Base-by-base conservation (phyloP, 192 early-diverging fungal species). In the Rhizophagus sp. region DNA sequence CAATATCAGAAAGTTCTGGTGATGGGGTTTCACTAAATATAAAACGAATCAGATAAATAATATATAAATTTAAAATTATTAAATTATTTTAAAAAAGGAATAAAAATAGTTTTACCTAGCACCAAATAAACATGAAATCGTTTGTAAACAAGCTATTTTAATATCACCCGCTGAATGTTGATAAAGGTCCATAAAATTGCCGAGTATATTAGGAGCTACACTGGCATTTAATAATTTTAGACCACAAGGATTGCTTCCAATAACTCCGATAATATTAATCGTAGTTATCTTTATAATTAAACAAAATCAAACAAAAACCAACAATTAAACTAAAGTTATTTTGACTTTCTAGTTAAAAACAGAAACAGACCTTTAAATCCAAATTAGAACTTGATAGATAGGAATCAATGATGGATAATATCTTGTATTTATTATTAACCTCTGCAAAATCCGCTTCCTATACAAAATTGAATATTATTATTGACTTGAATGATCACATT, bases 51-150 rank as follows among this genome's bases (percentile, higher is more conserved):
- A 6, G 17, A 57, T 57, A 22, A 57, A 1, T 22, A 57, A 57
- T 5, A 6, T 2, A 57, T n/a, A 22, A n/a, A 57, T 22, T 6
- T 22, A 36, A 36, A 36, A 30, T 30, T 30, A 30, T 30, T 19
- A 57, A 19, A 22, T 19, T 22, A 22, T 22, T 57, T 57, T 5
- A 41, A 41, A 22, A 57, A 22, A 57, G 4, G 19, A 7, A 17
- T 1, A 4, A 57, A 57, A 57, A 22, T 4, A n/a, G 15, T 67
- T 41, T 67, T 83, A 85, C 84, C 64, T 79, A n/a, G 79, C 79
- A 57, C 71, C 76, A 44, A 86, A 17, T 41, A 86, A 62, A 25
- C 84, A 80, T 17, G 85, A 84, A 13, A 86, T 50, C 13, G 74
- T 78, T 72, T 81, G 81, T 17, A 86, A 57, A 24, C 52, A 79